Conservation (phyloP, 345 rosid genomes). For the Brassica carinata region DNA sequence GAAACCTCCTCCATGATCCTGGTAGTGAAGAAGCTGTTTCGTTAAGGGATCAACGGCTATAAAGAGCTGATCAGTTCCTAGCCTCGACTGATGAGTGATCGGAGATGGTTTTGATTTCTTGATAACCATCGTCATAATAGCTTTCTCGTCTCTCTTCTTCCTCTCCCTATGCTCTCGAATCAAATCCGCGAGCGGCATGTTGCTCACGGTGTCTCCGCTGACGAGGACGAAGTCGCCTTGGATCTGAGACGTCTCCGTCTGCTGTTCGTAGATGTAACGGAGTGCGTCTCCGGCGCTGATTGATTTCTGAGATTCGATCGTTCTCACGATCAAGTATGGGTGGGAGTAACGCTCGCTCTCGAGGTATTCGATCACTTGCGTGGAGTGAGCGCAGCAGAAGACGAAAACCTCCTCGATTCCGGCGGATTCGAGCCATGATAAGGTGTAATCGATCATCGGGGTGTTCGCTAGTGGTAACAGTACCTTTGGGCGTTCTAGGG, state of each 20-base stretch:
- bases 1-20: slow-evolving; percentile 63
- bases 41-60: slow-evolving; percentile 84
- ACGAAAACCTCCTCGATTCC: slow-evolving; percentile 92
- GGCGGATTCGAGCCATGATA: slow-evolving; percentile 90
- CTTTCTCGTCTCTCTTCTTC: slow-evolving; percentile 78
- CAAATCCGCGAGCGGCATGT: slow-evolving; percentile 75
- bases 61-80: slow-evolving; percentile 87
- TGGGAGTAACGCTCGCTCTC: slow-evolving; percentile 69
- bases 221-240: slow-evolving; percentile 90
- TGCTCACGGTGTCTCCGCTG: slow-evolving; percentile 94
- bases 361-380: slow-evolving; percentile 77
- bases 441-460: slow-evolving; percentile 84
- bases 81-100: slow-evolving; percentile 74
- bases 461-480: slow-evolving; percentile 74
- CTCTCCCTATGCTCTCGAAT: slow-evolving; percentile 87
- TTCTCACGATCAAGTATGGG: slow-evolving; percentile 60
- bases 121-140: slow-evolving; percentile 93
- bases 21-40: slow-evolving; percentile 82
- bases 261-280: slow-evolving; percentile 76
- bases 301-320: slow-evolving; percentile 80
- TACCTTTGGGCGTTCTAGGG: slow-evolving; percentile 97
- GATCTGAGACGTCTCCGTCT: slow-evolving; percentile 84
- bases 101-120: slow-evolving; percentile 74
- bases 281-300: slow-evolving; percentile 91
- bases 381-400: slow-evolving; percentile 89